Evolutionary conservation across 768 basidiomycete genomes (phyloP), one percentile per base, ranked within the genome.

Genomic region (Phylloporus sp.): DNA sequence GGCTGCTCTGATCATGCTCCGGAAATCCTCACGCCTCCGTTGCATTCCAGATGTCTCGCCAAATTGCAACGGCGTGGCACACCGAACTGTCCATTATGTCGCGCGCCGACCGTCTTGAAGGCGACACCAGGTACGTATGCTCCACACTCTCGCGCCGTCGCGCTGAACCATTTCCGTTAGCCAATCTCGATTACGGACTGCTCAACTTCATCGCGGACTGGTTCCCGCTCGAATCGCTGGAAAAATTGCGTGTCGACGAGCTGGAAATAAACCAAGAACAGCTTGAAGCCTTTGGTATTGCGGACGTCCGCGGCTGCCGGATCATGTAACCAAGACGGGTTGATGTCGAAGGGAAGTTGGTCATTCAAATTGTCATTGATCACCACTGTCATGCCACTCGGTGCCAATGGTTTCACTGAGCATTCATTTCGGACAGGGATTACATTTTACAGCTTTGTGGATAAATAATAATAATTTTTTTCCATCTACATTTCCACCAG

Each of bases 171-270:
- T 9, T 4, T 20, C 43, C 43, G 13, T 43, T 40, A 91, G 88
- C 77, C 4, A 92, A 91, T 60, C 79, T 92, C 15, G 89, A 92
- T 60, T 82, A 81, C 78, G 88, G 82, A 2, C 64, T 91, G 41
- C 72, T 87, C 41, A 88, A 91, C 57, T 93, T 92, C 59, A 91
- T 97, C 85, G 78, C 86, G 52, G 84, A 88, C 59, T 97, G 92
- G 91, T 97, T 97, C 68, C 92, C 95, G 0, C 63, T 80, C 13
- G 95, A 97, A 65, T 76, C 91, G 15, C 80, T 75, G 52, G 77
- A 76, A 59, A 97, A 97, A 66, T 71, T 82, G 41, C 80, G 77
- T 58, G 76, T 80, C 56, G 93, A 94, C 65, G 84, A 89, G 65
- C 73, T 70, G 43, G 94, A 97, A 65, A 82, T 85, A 0, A 76